Evolutionary conservation across 208 protist species (phyloP), one percentile per base, ranked within the genome.

Genomic region (Trypanosoma caninum): DNA sequence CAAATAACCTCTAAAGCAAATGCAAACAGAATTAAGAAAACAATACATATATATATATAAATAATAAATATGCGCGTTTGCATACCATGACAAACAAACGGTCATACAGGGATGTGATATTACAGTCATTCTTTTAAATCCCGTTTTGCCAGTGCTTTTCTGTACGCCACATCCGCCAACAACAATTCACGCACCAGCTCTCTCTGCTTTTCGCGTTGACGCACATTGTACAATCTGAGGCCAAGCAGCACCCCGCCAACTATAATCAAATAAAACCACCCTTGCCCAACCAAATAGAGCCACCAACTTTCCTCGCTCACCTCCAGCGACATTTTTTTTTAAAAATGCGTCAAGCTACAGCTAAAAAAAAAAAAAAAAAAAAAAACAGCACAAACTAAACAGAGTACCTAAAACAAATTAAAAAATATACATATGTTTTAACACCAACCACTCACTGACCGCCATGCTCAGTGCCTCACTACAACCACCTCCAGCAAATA

Each of bases 141-240:
- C 2, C 22, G 13, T 54, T 52, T 75, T 13, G 27, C n/a, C 25
- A 56, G n/a, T n/a, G 47, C 27, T 1, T 58, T 46, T 59, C 40
- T 40, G 40, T 78, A 83, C 0, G 72, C 57, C 72, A 90, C 71
- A 50, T 93, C 79, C 1, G 78, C 71, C 68, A 89, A 77, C 11
- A 94, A 30, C 16, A 59, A 68, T 44, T 94, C 83, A 9, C 81
- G 76, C 33, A 91, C 46, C 46, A 94, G 54, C 50, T 69, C 44
- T 5, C 77, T 72, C 52, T 89, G 78, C 8, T 82, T 59, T 2
- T 41, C 59, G 10, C 87, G 83, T 65, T 94, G 83, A 34, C 69
- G 79, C 40, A 86, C 74, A 41, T 94, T 94, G 57, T 82, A 94
- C 13, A 94, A 35, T 10, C 83, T 76, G n/a, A 94, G 59, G 0